Evolutionary conservation across 1,284 basidiomycete species (phyloP), one percentile per base, ranked within the genome.

Genomic region (Rugosomyces carneus): DNA sequence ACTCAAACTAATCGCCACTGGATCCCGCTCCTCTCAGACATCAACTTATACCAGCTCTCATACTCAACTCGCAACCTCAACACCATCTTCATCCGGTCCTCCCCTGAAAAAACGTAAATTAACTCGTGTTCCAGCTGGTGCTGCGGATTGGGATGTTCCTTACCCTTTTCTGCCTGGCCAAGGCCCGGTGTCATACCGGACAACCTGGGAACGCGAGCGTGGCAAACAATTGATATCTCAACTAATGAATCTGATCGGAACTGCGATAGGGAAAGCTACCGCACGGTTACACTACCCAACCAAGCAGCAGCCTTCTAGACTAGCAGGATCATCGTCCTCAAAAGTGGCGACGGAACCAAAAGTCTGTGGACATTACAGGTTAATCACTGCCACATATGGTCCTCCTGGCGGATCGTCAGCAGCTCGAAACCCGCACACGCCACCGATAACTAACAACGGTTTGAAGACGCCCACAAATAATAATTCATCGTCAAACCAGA

Each of bases 101-200:
- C 67, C 69, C 7, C 53, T 54, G 9, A 88, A 88, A 61, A 75
- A 75, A 44, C 73, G 84, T 35, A 84, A 76, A 53, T 66, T 88
- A 6, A 72, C 70, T 46, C 62, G 68, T 8, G 84, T 89, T 2
- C 85, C 85, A 29, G 85, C 85, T 20, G 85, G 86, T 7, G 86
- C 86, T 5, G 70, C 61, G 3, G 84, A 87, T 58, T 89, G 86
- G 86, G 83, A 88, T 54, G 74, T 87, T 0, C 86, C 85, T 0
- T 89, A 81, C 59, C 85, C 85, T 6, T 88, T 88, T 53, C 63
- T 68, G 15, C 64, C 70, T 32, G 84, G 83, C 21, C 80, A 89
- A 54, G 85, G 82, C 1, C 82, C 86, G 0, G 60, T 72, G 16
- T 65, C 70, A 16, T 88, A 87, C 59, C 68, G 65, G 5, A 58